Conservation (phyloP, 257 asterid species). For the Scutellaria barbata region DNA sequence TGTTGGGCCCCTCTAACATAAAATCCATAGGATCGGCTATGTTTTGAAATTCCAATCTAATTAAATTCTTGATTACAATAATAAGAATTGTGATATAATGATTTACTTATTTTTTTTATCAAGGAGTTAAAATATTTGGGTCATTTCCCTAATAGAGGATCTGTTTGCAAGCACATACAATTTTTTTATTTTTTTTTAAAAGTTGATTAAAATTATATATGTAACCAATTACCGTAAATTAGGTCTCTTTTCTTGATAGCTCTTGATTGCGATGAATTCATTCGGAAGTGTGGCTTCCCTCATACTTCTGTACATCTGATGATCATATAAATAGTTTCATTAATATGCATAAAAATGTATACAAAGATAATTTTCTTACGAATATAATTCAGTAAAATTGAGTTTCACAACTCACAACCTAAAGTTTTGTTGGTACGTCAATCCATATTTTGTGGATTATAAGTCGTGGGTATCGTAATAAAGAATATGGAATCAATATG, state of each 20-base stretch:
- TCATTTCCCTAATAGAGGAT: no score
- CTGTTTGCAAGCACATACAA: no score
- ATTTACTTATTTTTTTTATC: neutral
- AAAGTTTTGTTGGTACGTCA: no score
- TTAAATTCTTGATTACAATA: neutral
- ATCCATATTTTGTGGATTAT: no score
- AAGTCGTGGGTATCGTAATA: no score
- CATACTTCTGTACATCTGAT: conserved; percentile 56
- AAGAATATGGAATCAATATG: no score
- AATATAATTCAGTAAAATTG: no score
- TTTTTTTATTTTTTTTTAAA: no score
- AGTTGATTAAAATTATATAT: neutral
- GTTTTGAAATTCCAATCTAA: neutral
- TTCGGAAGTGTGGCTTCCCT: conserved; percentile 23
- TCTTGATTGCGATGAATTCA: conserved; percentile 13
- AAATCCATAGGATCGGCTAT: conserved; percentile 11
- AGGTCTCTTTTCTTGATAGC: conserved; percentile 21
- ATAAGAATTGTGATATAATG: neutral
- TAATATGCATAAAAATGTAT: no score
- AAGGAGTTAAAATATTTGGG: no score
- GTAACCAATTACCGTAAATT: conserved; percentile 25
- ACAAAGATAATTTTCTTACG: no score
- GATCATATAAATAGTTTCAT: neutral
- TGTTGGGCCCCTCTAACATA: neutral
- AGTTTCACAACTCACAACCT: no score